Percentiles rank a stretch among this genome's conserved stretches.
Evolutionary conservation across 306 rosid genomes (phyloP).

Genomic region (Comarum palustre): DNA sequence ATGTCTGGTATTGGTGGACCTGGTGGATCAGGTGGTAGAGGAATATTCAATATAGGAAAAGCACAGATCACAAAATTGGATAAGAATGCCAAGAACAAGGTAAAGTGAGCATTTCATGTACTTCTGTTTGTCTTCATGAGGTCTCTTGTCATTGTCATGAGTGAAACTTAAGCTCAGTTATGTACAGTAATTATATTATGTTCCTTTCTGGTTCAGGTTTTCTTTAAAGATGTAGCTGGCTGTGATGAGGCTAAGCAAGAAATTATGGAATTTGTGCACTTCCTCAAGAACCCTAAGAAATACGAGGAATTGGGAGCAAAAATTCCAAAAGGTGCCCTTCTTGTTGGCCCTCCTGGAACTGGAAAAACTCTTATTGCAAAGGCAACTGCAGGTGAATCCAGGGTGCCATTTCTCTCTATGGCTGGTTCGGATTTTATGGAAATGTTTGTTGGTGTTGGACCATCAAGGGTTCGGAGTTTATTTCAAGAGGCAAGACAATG

Average conservation of each 20-base stretch:
- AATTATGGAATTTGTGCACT: conserved; percentile 94
- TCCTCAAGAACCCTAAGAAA: conserved; percentile 83
- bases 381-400: conserved; percentile 97
- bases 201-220: conserved; percentile 44
- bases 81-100: conserved; percentile 88
- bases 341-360: conserved; percentile 96
- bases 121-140: conserved; percentile 14
- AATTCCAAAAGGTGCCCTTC: conserved; percentile 93
- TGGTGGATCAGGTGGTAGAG: conserved; percentile 63
- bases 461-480: conserved; percentile 90
- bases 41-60: conserved; percentile 87
- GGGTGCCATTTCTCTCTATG: conserved; percentile 90
- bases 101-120: conserved; percentile 18
- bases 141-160: conserved; percentile 1
- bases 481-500: conserved; percentile 93
- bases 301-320: conserved; percentile 94
- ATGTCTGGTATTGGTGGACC: conserved; percentile 68
- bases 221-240: conserved; percentile 92
- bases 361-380: conserved; percentile 95
- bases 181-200: neutral
- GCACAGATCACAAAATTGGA: conserved; percentile 79
- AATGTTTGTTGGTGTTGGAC: conserved; percentile 97
- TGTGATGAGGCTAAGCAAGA: conserved; percentile 98
- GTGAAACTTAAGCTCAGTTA: conserved; percentile 6
- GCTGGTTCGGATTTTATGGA: conserved; percentile 95